Base-by-base conservation (phyloP, 1,284 basidiomycete genomes). In the Blastosporella zonata region DNA sequence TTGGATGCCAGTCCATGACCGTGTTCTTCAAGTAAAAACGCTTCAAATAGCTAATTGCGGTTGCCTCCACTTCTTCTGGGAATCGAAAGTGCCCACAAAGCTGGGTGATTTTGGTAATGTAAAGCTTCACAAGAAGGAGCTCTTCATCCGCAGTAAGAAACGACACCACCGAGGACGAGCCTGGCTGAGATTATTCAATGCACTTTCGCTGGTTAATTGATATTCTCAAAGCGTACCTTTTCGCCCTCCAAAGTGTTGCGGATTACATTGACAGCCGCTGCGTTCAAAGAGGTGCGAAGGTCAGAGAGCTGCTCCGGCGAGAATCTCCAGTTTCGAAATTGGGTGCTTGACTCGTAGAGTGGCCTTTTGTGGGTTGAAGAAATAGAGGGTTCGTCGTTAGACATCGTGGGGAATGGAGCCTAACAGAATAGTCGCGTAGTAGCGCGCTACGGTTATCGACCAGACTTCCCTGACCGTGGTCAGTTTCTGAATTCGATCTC, bases 1-100 rank as follows among this genome's bases (percentile, higher is more conserved):
- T 97, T 0, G 96, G 97, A 69, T 99, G 97, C 84, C 93, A 97
- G 64, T 99, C 95, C 94, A 99, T 97, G 46, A 94, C 93, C 1
- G 94, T 97, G 63, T 99, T 99, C 69, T 91, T 89, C 46, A 99
- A 77, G 65, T 99, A 99, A 71, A 99, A 99, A 3, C 97, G 79
- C 66, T 99, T 99, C 56, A 99, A 74, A 66, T 95, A 98, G 38
- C 80, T 85, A 49, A 92, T 82, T 0, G 94, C 93, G 0, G 95
- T 97, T 0, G 93, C 89, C 65, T 96, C 93, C 2, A 98, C 93
- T 59, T 90, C 85, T 59, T 97, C 92, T 0, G 93, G 88, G 58
- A 97, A 89, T 15, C 84, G 82, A 62, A 97, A 94, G 50, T 86
- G 84, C 1, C 81, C 81, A 61, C 90, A 97, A 44, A 98, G 75